Percentiles rank a stretch among this genome's conserved stretches.
Evolutionary conservation across 2,329 filamentous ascomycete species (phyloP).

Genomic region (Ophiostoma australiae): DNA sequence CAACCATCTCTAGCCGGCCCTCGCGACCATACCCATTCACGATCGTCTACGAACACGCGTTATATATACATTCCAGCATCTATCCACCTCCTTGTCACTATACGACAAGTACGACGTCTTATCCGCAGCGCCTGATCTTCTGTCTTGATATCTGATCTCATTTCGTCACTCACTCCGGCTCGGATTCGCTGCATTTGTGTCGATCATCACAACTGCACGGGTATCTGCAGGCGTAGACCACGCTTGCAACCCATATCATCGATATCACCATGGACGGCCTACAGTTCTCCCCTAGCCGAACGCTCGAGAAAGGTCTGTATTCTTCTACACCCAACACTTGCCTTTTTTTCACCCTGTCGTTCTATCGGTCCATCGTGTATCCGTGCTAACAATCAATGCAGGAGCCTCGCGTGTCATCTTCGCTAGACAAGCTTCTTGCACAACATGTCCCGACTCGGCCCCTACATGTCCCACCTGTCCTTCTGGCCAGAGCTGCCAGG

Average conservation of each 20-base stretch:
- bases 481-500: constrained; percentile 42
- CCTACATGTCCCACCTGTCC: constrained; percentile 46
- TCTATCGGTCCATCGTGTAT: background rate
- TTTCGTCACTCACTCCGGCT: background rate
- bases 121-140: background rate
- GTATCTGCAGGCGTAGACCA: background rate
- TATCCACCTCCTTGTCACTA: background rate
- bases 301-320: background rate
- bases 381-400: constrained; percentile 1
- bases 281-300: background rate
- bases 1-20: background rate
- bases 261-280: background rate
- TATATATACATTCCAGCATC: background rate
- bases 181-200: background rate
- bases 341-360: no score
- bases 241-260: background rate
- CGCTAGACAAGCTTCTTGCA: constrained; percentile 42
- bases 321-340: background rate
- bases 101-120: background rate
- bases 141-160: background rate
- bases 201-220: background rate
- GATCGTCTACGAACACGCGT: background rate
- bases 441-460: constrained; percentile 41
- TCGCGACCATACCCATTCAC: background rate
- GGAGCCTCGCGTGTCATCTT: constrained; percentile 34